phyloP scores from a whole-genome alignment of 495 filamentous ascomycete genomes.

The Neurospora africana region DNA sequence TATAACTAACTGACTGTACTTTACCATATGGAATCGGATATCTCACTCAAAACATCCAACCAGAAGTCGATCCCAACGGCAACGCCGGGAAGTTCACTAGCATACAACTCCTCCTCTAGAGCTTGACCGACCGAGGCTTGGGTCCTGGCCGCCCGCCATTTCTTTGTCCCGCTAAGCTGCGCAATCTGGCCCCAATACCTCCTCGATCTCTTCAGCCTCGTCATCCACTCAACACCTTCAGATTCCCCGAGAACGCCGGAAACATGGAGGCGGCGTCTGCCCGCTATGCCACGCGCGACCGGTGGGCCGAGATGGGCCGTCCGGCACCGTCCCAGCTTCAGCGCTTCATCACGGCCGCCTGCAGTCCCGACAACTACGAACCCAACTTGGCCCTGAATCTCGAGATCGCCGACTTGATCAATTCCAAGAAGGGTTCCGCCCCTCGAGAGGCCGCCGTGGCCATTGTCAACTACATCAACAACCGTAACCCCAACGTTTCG shows the following conservation, averaged over 20 bases:
- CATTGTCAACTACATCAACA: slow-evolving; percentile 90
- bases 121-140: background rate
- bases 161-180: background rate
- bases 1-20: background rate
- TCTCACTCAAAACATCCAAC: background rate
- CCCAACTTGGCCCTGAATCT: slow-evolving; percentile 93
- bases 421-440: slow-evolving; percentile 94
- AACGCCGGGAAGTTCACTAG: background rate
- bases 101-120: background rate
- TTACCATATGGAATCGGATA: background rate
- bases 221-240: background rate
- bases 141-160: background rate
- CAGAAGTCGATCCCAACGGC: background rate
- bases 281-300: slow-evolving; percentile 89
- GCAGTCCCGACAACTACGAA: slow-evolving; percentile 92
- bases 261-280: slow-evolving; percentile 88
- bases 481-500: slow-evolving; percentile 90
- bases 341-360: slow-evolving; percentile 91
- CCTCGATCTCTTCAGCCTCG: background rate
- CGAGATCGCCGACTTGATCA: slow-evolving; percentile 93
- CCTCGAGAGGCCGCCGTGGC: slow-evolving; percentile 91
- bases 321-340: slow-evolving; percentile 76
- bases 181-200: background rate
- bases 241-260: background rate
- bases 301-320: slow-evolving; percentile 74